A percentile compares a stretch with the other conserved stretches of the same genome.
These are phyloP conservation scores for Fusarium sp. DNA, from an alignment of 2,329 filamentous ascomycete genomes.

Conservation along the genomic window DNA sequence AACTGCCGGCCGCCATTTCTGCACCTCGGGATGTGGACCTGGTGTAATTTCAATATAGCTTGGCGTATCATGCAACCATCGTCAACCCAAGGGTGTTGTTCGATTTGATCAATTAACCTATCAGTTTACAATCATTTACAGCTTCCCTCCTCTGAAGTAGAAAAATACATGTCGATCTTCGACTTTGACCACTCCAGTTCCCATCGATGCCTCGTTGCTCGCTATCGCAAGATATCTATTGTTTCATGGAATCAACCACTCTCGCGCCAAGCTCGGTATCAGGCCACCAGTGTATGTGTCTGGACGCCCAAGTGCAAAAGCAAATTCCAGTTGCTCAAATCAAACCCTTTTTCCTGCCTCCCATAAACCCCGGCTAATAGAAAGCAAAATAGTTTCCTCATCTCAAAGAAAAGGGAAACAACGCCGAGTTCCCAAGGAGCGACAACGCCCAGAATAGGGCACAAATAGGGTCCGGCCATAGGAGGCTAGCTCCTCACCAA, in stretches of 20 bases:
- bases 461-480: constrained; percentile 33
- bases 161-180: constrained; percentile 21
- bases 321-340: constrained; percentile 48
- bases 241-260: constrained; percentile 37
- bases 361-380: constrained; percentile 45
- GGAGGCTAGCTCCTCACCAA: constrained; percentile 38
- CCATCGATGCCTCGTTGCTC: constrained; percentile 10
- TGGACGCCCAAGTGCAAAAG: constrained; percentile 38
- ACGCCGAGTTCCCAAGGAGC: constrained; percentile 38
- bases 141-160: constrained; percentile 27
- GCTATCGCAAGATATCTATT: constrained; percentile 41
- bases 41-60: constrained; percentile 15
- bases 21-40: not conserved
- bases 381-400: constrained; percentile 38
- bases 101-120: constrained; percentile 40
- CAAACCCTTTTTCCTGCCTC: constrained; percentile 46
- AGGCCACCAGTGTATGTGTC: constrained; percentile 28
- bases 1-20: constrained; percentile 7
- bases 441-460: constrained; percentile 27
- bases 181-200: constrained; percentile 20
- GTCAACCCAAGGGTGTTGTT: constrained; percentile 14
- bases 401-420: constrained; percentile 33
- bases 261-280: constrained; percentile 40
- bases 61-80: not conserved
- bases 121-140: constrained; percentile 42